Conservation (phyloP, 2,329 filamentous ascomycete genomes). For the Neoascochyta sp. region DNA sequence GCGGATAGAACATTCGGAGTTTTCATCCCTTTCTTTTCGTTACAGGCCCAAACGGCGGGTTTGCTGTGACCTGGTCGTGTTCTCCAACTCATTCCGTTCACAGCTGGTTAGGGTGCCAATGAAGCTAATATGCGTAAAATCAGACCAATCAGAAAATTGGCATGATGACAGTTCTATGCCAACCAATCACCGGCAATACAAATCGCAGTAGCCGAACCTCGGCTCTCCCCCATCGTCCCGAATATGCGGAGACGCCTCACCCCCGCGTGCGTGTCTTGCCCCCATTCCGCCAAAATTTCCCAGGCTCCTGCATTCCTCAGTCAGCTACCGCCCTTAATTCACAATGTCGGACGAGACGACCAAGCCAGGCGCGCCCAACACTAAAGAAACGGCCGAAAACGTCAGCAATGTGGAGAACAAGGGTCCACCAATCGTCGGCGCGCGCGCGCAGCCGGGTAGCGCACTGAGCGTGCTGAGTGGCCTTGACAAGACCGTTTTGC, state of each 20-base stretch:
- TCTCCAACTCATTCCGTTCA: no score
- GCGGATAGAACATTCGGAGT: no score
- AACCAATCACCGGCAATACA: neutral
- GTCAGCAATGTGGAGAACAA: conserved; percentile 10
- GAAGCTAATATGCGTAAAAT: neutral
- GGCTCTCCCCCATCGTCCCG: conserved; percentile 12
- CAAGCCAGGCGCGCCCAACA: conserved; percentile 36
- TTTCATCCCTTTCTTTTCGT: no score
- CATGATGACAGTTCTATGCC: neutral
- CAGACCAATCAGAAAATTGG: neutral
- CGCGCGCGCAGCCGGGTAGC: conserved; percentile 10
- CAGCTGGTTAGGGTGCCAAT: no score
- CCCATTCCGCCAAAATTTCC: conserved; percentile 14
- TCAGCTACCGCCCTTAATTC: conserved; percentile 2
- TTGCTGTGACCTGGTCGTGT: neutral
- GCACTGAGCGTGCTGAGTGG: conserved; percentile 31
- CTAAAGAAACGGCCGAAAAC: conserved; percentile 30
- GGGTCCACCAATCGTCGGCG: conserved; percentile 14
- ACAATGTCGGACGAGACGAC: conserved; percentile 38
- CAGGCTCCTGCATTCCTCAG: conserved; percentile 6
- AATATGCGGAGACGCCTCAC: conserved; percentile 16
- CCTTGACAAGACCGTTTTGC: conserved; percentile 40
- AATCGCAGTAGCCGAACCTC: conserved; percentile 12
- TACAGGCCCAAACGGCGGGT: no score
- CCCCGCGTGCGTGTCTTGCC: conserved; percentile 9